These are phyloP conservation scores for Solanum corneliomulleri DNA, from an alignment of 257 asterid species.

Conservation along the genomic window DNA sequence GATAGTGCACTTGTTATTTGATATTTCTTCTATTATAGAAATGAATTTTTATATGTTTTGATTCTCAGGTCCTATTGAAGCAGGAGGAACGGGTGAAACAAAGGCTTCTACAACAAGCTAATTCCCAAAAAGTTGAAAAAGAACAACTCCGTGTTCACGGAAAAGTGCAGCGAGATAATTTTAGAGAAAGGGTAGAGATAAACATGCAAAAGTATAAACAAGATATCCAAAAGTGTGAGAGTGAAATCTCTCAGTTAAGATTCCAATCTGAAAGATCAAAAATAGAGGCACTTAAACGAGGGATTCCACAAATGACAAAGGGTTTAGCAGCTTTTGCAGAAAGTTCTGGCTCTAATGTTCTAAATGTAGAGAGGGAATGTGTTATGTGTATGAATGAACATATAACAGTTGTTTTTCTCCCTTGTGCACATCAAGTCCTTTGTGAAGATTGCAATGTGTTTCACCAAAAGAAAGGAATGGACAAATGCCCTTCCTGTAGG, in stretches of 20 bases:
- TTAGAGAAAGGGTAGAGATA: slow-evolving; percentile 26
- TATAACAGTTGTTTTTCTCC: slow-evolving; percentile 58
- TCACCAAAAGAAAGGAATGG: slow-evolving; percentile 55
- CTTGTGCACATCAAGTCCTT: slow-evolving; percentile 77
- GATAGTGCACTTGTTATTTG: too few species aligned
- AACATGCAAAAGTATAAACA: slow-evolving; percentile 22
- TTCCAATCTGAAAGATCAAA: slow-evolving; percentile 30
- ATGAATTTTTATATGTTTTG: neutral
- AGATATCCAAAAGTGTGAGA: slow-evolving; percentile 28
- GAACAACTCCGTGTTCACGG: slow-evolving; percentile 2
- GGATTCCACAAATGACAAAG: slow-evolving; percentile 17
- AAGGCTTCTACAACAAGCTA: slow-evolving; percentile 8
- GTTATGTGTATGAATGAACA: slow-evolving; percentile 76
- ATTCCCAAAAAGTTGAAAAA: slow-evolving; percentile 3
- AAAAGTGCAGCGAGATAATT: slow-evolving; percentile 28
- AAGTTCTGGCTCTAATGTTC: slow-evolving; percentile 15
- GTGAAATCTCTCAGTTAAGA: slow-evolving; percentile 28
- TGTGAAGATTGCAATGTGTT: slow-evolving; percentile 42
- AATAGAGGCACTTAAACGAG: slow-evolving; percentile 38
- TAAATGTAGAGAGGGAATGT: slow-evolving; percentile 64
- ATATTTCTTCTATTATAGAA: too few species aligned
- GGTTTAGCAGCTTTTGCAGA: slow-evolving; percentile 31
- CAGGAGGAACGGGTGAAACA: slow-evolving; percentile 48
- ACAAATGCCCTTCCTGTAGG: slow-evolving; percentile 74
- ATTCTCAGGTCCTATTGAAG: slow-evolving; percentile 30